Evolutionary conservation across 257 asterid species (phyloP), one percentile per base, ranked within the genome.

Genomic region (Capsicum pubescens): DNA sequence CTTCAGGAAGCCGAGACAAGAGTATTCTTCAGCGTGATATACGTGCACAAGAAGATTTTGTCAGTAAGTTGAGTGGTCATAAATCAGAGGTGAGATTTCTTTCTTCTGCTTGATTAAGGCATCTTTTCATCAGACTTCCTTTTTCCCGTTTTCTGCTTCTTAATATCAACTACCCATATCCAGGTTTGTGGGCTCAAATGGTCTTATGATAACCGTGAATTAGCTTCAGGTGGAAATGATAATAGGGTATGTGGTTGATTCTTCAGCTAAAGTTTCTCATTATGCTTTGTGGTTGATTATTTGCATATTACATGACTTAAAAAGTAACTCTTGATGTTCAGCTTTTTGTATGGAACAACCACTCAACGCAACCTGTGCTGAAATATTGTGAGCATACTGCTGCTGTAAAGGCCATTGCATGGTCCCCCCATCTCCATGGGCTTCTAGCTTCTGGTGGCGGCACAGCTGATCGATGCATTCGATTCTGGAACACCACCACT

Each of bases 341-440:
- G 99, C 97, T 96, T 78, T 90, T 96, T 21, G 97, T 94, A 82
- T 96, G 99, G 99, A 96, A 94, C 89, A 95, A 91, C 84, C 94
- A 94, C 68, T 96, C 98, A 46, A 92, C 93, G 14, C 98, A 92
- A 85, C 99, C 99, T 5, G 94, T 93, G 72, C 86, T 94, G 56
- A 96, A 93, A 88, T 95, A 92, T 84, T 91, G 97, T 77, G 98
- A 93, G 90, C 99, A 96, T 88, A 94, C 97, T 80, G 99, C 99
- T 61, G 99, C 99, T 83, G 99, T 96, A 13, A 96, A 96, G 89
- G 99, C 99, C 72, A 96, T 96, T 86, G 97, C 99, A 36, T 96
- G 99, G 99, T 96, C 98, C 8, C 99, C 99, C 70, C 99, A 96
- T 91, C 92, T 93, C 81, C 95, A 96, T 78, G 99, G 99, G n/a